A percentile compares a stretch with the other conserved stretches of the same genome.
Evolutionary conservation across 2,329 filamentous ascomycete species (phyloP).

Genomic region (Dactylellina haptotyla): DNA sequence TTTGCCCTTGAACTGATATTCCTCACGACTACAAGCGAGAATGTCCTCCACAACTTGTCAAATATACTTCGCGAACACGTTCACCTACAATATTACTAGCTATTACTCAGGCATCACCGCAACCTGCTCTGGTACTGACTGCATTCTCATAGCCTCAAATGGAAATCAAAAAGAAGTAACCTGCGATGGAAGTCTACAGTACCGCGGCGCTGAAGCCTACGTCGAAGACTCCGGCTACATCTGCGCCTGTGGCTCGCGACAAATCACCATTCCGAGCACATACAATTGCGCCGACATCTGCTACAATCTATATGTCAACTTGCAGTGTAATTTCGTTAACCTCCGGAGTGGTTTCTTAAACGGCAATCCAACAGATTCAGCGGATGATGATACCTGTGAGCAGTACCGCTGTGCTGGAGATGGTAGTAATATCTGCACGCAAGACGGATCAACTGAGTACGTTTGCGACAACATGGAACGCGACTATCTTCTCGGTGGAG

Average conservation of each 20-base stretch:
- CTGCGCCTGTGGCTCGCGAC: background rate
- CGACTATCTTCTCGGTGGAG: background rate
- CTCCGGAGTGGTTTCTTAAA: background rate
- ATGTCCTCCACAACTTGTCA: background rate
- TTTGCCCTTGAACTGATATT: background rate
- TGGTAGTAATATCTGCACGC: background rate
- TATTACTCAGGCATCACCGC: background rate
- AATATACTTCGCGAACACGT: background rate
- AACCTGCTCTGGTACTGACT: background rate
- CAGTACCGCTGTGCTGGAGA: background rate
- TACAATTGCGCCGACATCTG: background rate
- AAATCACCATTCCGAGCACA: background rate
- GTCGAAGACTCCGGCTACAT: background rate
- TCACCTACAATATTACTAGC: background rate
- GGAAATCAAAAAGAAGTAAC: background rate
- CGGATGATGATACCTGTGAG: background rate
- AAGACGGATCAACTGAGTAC: background rate
- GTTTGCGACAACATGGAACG: background rate
- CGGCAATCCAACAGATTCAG: background rate
- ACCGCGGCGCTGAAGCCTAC: background rate
- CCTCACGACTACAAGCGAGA: background rate
- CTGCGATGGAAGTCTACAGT: background rate
- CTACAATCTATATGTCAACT: background rate
- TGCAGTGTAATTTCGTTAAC: background rate
- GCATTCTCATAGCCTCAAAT: background rate